These are phyloP conservation scores for Corniculantispora saksenae DNA, from an alignment of 2,329 filamentous ascomycete species.

Conservation along the genomic window DNA sequence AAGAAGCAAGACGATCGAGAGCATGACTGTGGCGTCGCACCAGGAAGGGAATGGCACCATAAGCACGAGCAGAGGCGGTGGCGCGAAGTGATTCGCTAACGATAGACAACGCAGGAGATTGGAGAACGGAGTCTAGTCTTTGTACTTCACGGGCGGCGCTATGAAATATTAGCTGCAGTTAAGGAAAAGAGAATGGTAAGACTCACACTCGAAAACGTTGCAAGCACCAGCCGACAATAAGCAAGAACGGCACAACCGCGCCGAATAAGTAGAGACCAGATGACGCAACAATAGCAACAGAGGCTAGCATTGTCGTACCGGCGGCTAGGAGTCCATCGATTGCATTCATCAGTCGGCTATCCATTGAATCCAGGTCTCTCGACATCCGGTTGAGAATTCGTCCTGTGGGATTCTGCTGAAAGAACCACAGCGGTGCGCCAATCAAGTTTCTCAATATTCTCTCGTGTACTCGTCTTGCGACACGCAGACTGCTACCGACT, in stretches of 20 bases:
- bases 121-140: constrained; percentile 9
- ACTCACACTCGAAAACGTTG: constrained; percentile 11
- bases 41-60: constrained; percentile 4
- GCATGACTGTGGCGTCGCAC: constrained; percentile 1
- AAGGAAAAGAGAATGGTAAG: neutral
- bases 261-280: neutral
- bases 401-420: constrained; percentile 11
- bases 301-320: constrained; percentile 10
- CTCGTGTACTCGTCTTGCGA: constrained; percentile 4
- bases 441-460: constrained; percentile 2
- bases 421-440: constrained; percentile 16
- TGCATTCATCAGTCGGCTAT: constrained; percentile 14
- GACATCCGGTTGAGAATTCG: constrained; percentile 14
- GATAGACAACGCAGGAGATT: constrained; percentile 1
- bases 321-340: neutral
- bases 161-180: neutral
- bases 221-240: constrained; percentile 6
- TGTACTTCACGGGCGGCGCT: constrained; percentile 12
- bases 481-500: constrained; percentile 6
- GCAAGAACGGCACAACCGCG: neutral
- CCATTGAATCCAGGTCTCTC: constrained; percentile 10
- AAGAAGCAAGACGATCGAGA: constrained; percentile 1
- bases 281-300: constrained; percentile 8
- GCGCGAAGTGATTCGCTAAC: constrained; percentile 4
- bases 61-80: neutral